Base-by-base conservation (phyloP, 768 basidiomycete species). In the Hericium erinaceus region DNA sequence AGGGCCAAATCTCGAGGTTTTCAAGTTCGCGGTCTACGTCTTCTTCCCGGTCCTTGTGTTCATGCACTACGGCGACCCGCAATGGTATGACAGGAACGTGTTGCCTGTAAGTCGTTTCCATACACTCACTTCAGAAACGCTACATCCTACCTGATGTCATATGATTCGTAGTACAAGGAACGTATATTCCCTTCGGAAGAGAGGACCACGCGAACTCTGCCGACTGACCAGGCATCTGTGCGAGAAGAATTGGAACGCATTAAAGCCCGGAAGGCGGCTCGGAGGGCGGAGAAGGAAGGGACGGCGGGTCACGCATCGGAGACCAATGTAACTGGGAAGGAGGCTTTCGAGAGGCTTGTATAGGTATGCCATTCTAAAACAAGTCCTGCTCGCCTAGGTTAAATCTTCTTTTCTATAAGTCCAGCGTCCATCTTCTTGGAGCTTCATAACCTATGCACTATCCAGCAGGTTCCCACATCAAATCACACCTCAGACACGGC, bases 1-100 rank as follows among this genome's bases (percentile, higher is more conserved):
- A 2, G 84, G 88, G 11, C 83, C 89, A 39, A 89, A 88, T 68
- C 83, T 94, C 55, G 92, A 94, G 70, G 80, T 93, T 16, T 91
- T 93, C 84, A 93, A 92, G 73, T 94, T 94, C 64, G 82, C 82
- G 3, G 71, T 92, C 16, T 93, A 94, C 70, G 82, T 94, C 57
- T 91, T 91, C 64, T 83, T 92, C 58, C 92, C 92, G 10, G 82
- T 94, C 57, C 73, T 79, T 49, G 85, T 89, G 22, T 79, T 94
- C 66, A 73, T 92, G 52, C 87, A 92, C 70, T 93, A 89, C 66
- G 91, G 92, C 48, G 89, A 93, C 69, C 89, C 90, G 5, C 81
- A 86, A 44, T 94, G 92, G 92, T 94, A 93, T 66, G 77, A 80
- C 56, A 73, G 76, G 51, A 77, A 89, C 63, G 90, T 95, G 58